Base-by-base conservation (phyloP, 148 eudicot species). In the Selenicereus undatus region DNA sequence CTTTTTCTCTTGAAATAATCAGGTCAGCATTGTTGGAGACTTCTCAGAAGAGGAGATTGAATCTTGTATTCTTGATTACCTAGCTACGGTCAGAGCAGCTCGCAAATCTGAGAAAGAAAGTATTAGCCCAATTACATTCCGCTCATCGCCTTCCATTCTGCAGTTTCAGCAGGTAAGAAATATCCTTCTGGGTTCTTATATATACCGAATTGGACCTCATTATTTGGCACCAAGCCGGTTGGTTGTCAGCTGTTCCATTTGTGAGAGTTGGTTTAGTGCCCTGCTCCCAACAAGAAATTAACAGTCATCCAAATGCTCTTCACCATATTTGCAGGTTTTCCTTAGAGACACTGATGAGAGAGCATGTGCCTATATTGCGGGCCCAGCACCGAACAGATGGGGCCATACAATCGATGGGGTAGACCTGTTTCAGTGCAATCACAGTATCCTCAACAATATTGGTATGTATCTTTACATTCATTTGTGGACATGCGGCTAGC, bases 381-480 rank as follows among this genome's bases (percentile, higher is more conserved):
- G 99, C 60, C 99, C 98, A 82, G 98, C 98, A 60, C 99, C 99
- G 62, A 97, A 94, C 75, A 89, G 99, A 70, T 97, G 99, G 99
- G 99, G 98, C 75, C 85, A 88, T 77, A 92, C 92, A 80, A 86
- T 87, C 50, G 93, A 92, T 51, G 97, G 93, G 32, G 73, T 80
- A 76, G 93, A 97, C 82, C 92, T 97, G 76, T 90, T 92, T 78
- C 89, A 91, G 68, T 83, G 87, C 68, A 35, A 82, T 68, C 62
- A 76, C 42, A 80, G 77, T 54, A 70, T 43, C 45, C 75, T 82
- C n/a, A 32, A 74, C 76, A 71, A 72, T 73, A 60, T 81, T 77
- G 91, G 95, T 92, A 77, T 86, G 87, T 69, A 35, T 36, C 30
- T 35, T 69, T 42, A 26, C 32, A 32, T 13, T 30, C n/a, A 7